A percentile compares a stretch with the other conserved stretches of the same genome.
phyloP scores from a whole-genome alignment of 129 eudicot species.

The Flaveria bidentis region DNA sequence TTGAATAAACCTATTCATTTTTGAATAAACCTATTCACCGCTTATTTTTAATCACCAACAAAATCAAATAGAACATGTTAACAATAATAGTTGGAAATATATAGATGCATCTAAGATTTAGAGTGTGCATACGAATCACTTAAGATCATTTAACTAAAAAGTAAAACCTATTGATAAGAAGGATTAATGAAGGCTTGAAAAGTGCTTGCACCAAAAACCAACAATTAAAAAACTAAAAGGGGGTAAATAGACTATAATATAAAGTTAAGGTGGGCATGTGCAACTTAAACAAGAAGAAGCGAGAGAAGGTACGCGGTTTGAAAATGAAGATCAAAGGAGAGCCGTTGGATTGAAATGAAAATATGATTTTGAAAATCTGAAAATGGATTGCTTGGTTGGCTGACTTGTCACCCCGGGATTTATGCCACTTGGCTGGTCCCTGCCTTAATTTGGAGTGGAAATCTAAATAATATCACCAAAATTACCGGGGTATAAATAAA shows the following conservation, averaged over 20 bases:
- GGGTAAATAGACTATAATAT: neutral
- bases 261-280: constrained; percentile 20
- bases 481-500: neutral
- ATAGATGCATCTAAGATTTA: too few relatives aligned
- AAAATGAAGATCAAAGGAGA: constrained; percentile 23
- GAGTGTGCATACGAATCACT: too few relatives aligned
- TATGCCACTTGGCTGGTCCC: constrained; percentile 47
- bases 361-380: constrained; percentile 6
- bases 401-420: constrained; percentile 28
- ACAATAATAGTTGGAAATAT: too few relatives aligned
- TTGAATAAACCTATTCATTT: too few relatives aligned
- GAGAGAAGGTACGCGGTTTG: constrained; percentile 39
- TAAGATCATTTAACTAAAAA: too few relatives aligned
- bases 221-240: neutral
- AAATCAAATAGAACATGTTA: too few relatives aligned
- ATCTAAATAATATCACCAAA: neutral
- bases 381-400: constrained; percentile 36
- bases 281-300: constrained; percentile 2
- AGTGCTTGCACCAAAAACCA: neutral
- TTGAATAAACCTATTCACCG: too few relatives aligned
- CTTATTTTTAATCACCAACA: too few relatives aligned
- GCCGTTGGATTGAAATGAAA: constrained; percentile 37
- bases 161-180: too few relatives aligned
- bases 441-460: neutral
- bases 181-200: too few relatives aligned